Evolutionary conservation across 129 eudicot species (phyloP).

Genomic region (carrot (Daucus carota)): DH1_v3.0 NC_030384.2:28656001-28656500

Average conservation of each 20-base stretch:
- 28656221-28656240: conserved; percentile 9
- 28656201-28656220: conserved; percentile 29
- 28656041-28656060: conserved; percentile 36
- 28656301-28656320: background rate
- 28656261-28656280: conserved; percentile 6
- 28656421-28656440: too few species aligned
- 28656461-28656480: too few species aligned
- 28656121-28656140: conserved; percentile 89
- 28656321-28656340: background rate
- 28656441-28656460: too few species aligned
- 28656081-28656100: conserved; percentile 85
- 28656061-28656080: conserved; percentile 89
- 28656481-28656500: too few species aligned
- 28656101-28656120: conserved; percentile 81
- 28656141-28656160: conserved; percentile 74
- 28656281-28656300: background rate
- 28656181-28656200: conserved; percentile 84
- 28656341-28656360: background rate
- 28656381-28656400: too few species aligned
- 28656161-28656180: conserved; percentile 82
- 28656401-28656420: too few species aligned
- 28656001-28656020: background rate
- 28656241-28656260: background rate
- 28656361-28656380: too few species aligned
- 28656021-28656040: too few species aligned